Evolutionary conservation across 1,284 basidiomycete species (phyloP), one percentile per base, ranked within the genome.

Genomic region (Ceratobasidium sp.): DNA sequence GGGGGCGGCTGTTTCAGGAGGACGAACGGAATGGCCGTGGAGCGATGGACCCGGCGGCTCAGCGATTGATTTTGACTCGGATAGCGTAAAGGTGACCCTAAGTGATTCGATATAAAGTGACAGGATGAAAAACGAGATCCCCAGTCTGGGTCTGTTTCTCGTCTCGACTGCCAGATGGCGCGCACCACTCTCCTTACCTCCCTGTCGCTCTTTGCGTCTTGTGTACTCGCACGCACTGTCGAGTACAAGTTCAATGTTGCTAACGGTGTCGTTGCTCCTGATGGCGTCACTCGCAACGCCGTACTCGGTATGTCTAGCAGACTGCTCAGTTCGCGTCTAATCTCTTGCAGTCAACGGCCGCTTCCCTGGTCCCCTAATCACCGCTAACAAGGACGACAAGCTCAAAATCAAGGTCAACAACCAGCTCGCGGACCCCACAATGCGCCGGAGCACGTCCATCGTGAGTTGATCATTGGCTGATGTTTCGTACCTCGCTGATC

Each of bases 221-320:
- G 49, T 53, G 34, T 43, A 8, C 32, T 68, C 25, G 65, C 65
- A 12, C 29, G 43, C 34, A 25, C 49, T 35, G 65, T 68, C 42
- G 38, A 68, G 31, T 68, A 68, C 34, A 29, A 38, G 12, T 50
- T 68, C 29, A 49, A 56, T 29, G 65, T 68, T 27, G 49, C 32
- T 27, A 56, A 69, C 58, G 50, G 64, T 2, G 17, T 69, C 8
- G 64, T 74, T 17, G 58, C 73, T 25, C 75, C 75, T 3, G 79
- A 80, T 65, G 79, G 79, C 7, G 77, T 76, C 40, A 7, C 69
- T 27, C 72, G 80, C 60, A 74, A 73, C 78, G 80, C 52, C 35
- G 72, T 75, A 10, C 1, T 69, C 22, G 3, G 31, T 60, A 56
- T 17, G 49, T n/a, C 34, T 32, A 5, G 2, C 20, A 15, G 0